A percentile compares a stretch with the other conserved stretches of the same genome.
Conservation (phyloP, 164 flowering plant species). For the Tinospora cordifolia region DNA sequence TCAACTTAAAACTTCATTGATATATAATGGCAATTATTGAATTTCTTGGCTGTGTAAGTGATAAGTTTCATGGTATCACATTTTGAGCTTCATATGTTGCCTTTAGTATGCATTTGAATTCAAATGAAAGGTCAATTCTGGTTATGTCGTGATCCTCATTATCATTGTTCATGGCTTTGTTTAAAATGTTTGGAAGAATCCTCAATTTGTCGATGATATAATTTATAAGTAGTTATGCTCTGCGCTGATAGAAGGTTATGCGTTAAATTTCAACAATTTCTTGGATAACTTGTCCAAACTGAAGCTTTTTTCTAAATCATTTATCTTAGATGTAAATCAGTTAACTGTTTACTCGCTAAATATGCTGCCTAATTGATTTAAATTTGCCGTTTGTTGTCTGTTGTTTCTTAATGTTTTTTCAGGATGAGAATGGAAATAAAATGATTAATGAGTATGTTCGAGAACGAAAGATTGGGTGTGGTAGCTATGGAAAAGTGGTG, state of each 20-base stretch:
- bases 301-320: background rate
- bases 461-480: constrained; percentile 72
- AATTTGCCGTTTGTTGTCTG: background rate
- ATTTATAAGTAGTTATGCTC: background rate
- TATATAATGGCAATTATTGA: background rate
- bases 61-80: background rate
- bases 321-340: background rate
- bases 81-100: background rate
- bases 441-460: constrained; percentile 87
- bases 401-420: constrained; percentile 1
- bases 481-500: constrained; percentile 99
- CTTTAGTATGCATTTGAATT: background rate
- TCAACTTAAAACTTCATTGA: background rate
- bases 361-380: background rate
- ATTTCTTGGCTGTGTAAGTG: background rate
- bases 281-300: background rate
- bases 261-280: background rate
- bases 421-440: constrained; percentile 92
- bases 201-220: background rate
- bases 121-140: background rate
- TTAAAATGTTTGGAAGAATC: background rate
- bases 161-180: background rate
- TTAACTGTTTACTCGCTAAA: background rate
- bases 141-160: too few species aligned
- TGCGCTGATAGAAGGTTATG: background rate